Conservation (phyloP, 179 eudicot genomes). For the Carnegiea gigantea region DNA sequence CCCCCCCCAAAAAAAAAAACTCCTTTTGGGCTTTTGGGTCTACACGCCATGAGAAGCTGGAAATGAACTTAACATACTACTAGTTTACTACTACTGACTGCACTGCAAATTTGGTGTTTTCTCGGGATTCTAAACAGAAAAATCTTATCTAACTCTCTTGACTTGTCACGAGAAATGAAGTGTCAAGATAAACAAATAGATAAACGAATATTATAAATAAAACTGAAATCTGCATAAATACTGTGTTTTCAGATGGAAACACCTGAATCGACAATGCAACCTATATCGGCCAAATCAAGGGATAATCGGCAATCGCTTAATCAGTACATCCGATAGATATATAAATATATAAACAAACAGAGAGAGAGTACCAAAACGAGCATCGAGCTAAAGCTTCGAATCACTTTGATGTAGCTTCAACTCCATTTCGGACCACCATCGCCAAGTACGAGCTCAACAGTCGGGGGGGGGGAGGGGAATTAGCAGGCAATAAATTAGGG, state of each 20-base stretch:
- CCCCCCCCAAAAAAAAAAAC: no score
- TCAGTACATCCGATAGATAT: no score
- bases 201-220: no score
- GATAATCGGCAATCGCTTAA: no score
- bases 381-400: background rate
- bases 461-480: background rate
- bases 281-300: background rate
- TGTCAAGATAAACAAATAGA: no score
- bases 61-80: no score
- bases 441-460: background rate
- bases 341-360: no score
- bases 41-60: background rate
- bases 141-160: background rate
- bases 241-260: background rate
- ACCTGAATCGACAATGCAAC: background rate
- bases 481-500: background rate
- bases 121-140: background rate
- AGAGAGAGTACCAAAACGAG: background rate
- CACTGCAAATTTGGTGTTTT: background rate
- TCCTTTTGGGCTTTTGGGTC: background rate
- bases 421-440: background rate
- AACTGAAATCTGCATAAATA: background rate
- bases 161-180: background rate
- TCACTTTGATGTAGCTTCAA: background rate
- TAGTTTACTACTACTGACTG: no score